phyloP scores from a whole-genome alignment of 345 rosid species.

The Linum tenue region DNA sequence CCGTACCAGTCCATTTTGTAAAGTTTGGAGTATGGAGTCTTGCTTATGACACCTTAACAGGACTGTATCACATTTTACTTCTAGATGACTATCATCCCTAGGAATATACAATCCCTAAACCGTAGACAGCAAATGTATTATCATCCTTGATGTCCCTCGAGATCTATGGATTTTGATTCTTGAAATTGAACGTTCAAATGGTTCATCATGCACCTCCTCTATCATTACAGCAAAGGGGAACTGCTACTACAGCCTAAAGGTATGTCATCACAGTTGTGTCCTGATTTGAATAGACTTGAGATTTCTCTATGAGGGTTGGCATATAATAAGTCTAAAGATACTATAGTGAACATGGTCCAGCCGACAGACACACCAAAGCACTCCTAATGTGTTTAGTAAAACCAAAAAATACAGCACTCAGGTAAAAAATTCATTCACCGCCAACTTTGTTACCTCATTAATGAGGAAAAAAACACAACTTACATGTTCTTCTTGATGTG shows the following conservation, averaged over 20 bases:
- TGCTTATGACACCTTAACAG: background rate
- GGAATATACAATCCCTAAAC: background rate
- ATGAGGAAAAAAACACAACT: constrained; percentile 12
- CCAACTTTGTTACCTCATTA: background rate
- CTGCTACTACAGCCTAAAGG: too few relatives aligned
- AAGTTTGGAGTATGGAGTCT: background rate
- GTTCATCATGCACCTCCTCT: too few relatives aligned
- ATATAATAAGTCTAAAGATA: too few relatives aligned
- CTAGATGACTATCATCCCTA: constrained; percentile 8
- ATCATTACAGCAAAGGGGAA: too few relatives aligned
- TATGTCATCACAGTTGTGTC: too few relatives aligned
- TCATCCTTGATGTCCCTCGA: too few relatives aligned
- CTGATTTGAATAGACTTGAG: too few relatives aligned
- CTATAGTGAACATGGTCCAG: too few relatives aligned
- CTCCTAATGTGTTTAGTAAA: background rate
- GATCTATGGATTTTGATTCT: too few relatives aligned
- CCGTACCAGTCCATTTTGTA: background rate
- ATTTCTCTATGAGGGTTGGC: too few relatives aligned
- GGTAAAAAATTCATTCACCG: background rate
- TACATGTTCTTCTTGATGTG: constrained; percentile 90
- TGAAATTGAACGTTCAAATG: too few relatives aligned
- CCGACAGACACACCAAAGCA: too few relatives aligned
- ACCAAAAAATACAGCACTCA: background rate
- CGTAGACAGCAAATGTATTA: background rate
- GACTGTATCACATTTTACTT: constrained; percentile 7